Percentiles rank a stretch among this genome's conserved stretches.
These are phyloP conservation scores for Saturnispora halmiae DNA, from an alignment of 805 yeast species.

Conservation along the genomic window DNA sequence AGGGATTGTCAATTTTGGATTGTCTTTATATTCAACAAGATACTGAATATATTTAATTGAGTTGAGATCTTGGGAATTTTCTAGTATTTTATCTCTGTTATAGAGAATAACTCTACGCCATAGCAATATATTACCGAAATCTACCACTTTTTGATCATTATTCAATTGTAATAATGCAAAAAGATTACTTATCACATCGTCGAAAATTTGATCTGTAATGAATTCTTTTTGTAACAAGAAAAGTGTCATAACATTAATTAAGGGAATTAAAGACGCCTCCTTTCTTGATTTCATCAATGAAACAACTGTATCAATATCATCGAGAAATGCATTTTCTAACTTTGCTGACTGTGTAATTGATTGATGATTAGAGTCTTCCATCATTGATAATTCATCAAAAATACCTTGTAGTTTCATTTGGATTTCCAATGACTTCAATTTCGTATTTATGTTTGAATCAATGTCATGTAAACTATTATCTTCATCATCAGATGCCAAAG, in stretches of 20 bases:
- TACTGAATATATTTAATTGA: conserved; percentile 4
- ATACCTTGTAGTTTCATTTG: background rate
- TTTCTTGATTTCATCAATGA: background rate
- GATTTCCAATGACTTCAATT: background rate
- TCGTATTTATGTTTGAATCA: background rate
- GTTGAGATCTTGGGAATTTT: background rate
- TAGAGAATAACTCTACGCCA: conserved; percentile 6
- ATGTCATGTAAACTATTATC: no score
- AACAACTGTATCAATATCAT: background rate
- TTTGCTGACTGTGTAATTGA: background rate
- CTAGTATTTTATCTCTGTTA: background rate
- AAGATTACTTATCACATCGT: background rate
- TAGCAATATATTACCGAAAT: background rate
- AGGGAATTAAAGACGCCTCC: background rate
- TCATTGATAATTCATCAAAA: conserved; percentile 4
- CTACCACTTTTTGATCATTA: background rate
- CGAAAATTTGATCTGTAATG: conserved; percentile 1
- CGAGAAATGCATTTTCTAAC: background rate
- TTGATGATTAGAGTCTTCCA: background rate
- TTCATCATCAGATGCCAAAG: conserved; percentile 29
- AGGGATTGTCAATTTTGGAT: background rate
- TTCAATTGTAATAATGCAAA: background rate
- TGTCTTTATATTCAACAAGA: background rate
- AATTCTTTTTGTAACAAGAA: background rate
- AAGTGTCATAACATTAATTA: conserved; percentile 1